A percentile compares a stretch with the other conserved stretches of the same genome.
These are phyloP conservation scores for Juncus effusus DNA, from an alignment of 176 grass and related monocot species.

Conservation along the genomic window DNA sequence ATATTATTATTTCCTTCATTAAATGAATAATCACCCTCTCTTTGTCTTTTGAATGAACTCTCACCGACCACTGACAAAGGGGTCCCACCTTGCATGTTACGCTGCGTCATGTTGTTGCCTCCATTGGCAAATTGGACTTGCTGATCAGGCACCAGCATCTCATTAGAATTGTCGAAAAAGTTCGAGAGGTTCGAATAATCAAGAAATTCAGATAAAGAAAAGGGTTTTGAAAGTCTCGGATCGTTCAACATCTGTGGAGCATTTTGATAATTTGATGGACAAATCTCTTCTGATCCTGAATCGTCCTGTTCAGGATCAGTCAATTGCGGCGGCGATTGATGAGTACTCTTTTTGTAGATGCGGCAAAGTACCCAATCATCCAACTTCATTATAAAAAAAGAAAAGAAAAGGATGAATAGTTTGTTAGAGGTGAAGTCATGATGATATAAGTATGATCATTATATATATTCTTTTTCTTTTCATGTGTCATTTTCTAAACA, in stretches of 20 bases:
- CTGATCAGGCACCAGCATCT: background rate
- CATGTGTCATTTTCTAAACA: conserved; percentile 2
- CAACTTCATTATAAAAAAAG: conserved; percentile 9
- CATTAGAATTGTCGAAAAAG: background rate
- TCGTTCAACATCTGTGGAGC: conserved; percentile 7
- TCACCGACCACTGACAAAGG: conserved; percentile 9
- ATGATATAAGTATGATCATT: conserved; percentile 27
- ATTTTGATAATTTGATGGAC: conserved; percentile 3
- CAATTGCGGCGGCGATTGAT: conserved; percentile 1
- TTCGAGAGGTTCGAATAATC: conserved; percentile 14
- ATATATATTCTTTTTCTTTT: conserved; percentile 21
- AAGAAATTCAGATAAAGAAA: conserved; percentile 21
- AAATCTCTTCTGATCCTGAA: conserved; percentile 23
- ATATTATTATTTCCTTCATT: conserved; percentile 8
- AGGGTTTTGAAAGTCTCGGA: conserved; percentile 2
- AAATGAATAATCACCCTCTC: conserved; percentile 22
- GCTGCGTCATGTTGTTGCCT: conserved; percentile 9
- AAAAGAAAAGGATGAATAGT: conserved; percentile 8
- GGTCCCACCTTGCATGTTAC: conserved; percentile 20
- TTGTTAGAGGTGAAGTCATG: conserved; percentile 28
- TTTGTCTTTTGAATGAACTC: conserved; percentile 21
- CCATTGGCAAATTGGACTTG: conserved; percentile 4
- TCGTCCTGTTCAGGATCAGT: conserved; percentile 22
- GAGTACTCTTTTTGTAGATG: conserved; percentile 22
- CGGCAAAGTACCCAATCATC: conserved; percentile 33